phyloP scores from a whole-genome alignment of 2,329 filamentous ascomycete genomes.

The Beauveria australis region DNA sequence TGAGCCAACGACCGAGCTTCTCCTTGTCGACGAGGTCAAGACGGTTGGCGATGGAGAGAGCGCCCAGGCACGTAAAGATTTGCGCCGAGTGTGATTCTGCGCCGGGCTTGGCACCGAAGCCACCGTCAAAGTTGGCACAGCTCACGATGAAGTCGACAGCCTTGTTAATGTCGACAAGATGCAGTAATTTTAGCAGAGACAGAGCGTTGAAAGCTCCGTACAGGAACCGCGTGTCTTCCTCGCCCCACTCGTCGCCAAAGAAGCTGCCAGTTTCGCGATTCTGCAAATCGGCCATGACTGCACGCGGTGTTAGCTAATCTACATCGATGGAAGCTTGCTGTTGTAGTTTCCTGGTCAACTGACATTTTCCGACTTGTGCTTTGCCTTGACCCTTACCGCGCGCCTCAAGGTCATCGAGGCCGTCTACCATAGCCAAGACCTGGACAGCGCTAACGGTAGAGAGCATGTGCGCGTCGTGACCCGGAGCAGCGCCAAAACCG shows the following conservation, averaged over 20 bases:
- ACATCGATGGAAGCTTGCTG: neutral
- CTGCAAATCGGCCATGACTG: slow-evolving; percentile 75
- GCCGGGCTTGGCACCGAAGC: slow-evolving; percentile 81
- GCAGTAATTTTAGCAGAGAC: slow-evolving; percentile 68
- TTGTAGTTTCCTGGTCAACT: slow-evolving; percentile 25
- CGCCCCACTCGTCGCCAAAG: slow-evolving; percentile 91
- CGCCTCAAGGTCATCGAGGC: slow-evolving; percentile 71
- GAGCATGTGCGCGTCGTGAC: slow-evolving; percentile 92
- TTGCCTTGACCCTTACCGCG: slow-evolving; percentile 54
- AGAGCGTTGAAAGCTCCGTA: slow-evolving; percentile 86
- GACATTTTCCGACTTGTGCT: slow-evolving; percentile 70
- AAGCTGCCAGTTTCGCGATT: slow-evolving; percentile 78
- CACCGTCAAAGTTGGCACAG: slow-evolving; percentile 91
- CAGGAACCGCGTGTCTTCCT: slow-evolving; percentile 89
- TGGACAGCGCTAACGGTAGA: slow-evolving; percentile 95
- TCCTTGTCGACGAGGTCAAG: slow-evolving; percentile 78
- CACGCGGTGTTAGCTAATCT: slow-evolving; percentile 16
- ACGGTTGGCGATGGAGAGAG: slow-evolving; percentile 72
- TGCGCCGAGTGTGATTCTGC: slow-evolving; percentile 93
- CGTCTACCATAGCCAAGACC: slow-evolving; percentile 80
- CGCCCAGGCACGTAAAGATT: slow-evolving; percentile 88
- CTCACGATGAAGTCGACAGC: slow-evolving; percentile 71
- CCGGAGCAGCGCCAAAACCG: slow-evolving; percentile 88
- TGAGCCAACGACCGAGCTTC: slow-evolving; percentile 80
- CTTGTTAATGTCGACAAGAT: slow-evolving; percentile 68